Evolutionary conservation across 495 filamentous ascomycete genomes (phyloP), one percentile per base, ranked within the genome.

Genomic region (Aspergillus funiculosus): DNA sequence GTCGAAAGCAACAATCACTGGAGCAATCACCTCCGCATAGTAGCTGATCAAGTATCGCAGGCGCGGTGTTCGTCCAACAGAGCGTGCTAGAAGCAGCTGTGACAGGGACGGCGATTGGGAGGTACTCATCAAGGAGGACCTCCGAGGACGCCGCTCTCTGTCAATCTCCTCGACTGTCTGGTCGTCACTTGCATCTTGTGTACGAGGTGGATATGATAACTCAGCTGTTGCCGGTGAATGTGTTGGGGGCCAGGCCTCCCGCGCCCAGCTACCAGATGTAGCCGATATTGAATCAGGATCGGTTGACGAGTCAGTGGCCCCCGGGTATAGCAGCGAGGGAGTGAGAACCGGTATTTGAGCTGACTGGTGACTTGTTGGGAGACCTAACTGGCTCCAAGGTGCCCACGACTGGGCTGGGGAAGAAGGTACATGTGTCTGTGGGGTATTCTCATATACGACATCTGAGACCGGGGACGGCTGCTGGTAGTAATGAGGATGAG

Each of bases 1-100:
- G 57, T 97, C 91, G 64, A 95, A 92, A 35, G 89, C 83, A 11
- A 96, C 89, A 54, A 95, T 85, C 49, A 87, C 84, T 0, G 87
- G 86, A 49, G 90, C 92, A 63, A 97, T 89, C 51, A 85, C 83
- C 57, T 89, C 91, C 44, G 90, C 82, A 63, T 92, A 78, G 48
- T 78, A 78, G 48, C 73, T 75, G 52, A 78, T 76, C 21, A 83
- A 66, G 49, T 74, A 78, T 54, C 73, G 72, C 28, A 81, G 67
- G 20, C 79, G 74, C 7, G 75, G 78, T 4, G 79, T 76, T 5
- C 66, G 69, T 8, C 74, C 74, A 18, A 75, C 65, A 0, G 69
- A 68, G 31, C 71, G 58, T 37, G 71, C 65, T 8, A 74, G 53
- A 13, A 77, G 66, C 27, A 72, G 50, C 21, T 69, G 64, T 9